phyloP scores from a whole-genome alignment of 2,329 filamentous ascomycete genomes.

The Pseudogymnoascus sp. region DNA sequence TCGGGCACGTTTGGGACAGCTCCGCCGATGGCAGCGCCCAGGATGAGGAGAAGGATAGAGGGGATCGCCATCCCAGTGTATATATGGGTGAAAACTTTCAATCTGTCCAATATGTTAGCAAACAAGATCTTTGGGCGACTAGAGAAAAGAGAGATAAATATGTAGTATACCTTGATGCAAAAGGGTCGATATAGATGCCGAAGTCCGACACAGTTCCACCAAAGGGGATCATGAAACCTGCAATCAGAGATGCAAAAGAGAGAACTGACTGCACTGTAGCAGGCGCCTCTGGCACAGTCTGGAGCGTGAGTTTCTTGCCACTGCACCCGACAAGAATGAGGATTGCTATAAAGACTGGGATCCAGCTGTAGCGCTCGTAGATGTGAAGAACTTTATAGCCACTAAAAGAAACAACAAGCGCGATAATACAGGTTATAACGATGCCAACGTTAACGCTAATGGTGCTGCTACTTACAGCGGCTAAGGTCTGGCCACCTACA shows the following conservation, averaged over 20 bases:
- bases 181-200: conserved; percentile 53
- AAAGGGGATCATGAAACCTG: conserved; percentile 58
- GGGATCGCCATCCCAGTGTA: conserved; percentile 50
- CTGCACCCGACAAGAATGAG: conserved; percentile 50
- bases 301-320: conserved; percentile 41
- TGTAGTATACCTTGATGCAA: conserved; percentile 38
- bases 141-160: conserved; percentile 20
- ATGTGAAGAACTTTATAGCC: conserved; percentile 51
- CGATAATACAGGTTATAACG: conserved; percentile 50
- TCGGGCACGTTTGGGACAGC: conserved; percentile 46
- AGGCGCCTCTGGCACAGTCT: conserved; percentile 35
- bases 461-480: conserved; percentile 42
- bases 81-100: conserved; percentile 46
- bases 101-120: conserved; percentile 16
- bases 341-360: conserved; percentile 48
- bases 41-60: conserved; percentile 52
- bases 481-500: conserved; percentile 52
- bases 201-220: conserved; percentile 52
- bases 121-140: background rate
- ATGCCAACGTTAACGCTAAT: conserved; percentile 52
- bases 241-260: conserved; percentile 53
- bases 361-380: conserved; percentile 52
- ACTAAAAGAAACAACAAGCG: conserved; percentile 54
- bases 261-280: conserved; percentile 42
- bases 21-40: conserved; percentile 58